Evolutionary conservation across 371 early-diverging fungal genomes (phyloP).

Genomic region (Apophysomyces elegans): DNA sequence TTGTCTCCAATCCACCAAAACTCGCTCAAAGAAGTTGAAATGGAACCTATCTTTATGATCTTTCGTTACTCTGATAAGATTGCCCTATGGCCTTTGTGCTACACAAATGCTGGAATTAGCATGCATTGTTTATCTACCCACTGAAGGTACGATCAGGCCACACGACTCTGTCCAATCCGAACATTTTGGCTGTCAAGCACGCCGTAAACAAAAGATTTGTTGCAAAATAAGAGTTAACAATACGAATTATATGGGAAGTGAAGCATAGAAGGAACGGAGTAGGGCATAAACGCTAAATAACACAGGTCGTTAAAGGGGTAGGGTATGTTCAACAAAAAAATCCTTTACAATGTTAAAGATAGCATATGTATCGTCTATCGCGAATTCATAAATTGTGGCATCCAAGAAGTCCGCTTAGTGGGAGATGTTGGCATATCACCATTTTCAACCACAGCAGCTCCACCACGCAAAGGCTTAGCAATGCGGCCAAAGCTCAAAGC

Average conservation of each 20-base stretch:
- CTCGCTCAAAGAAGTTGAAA: too few species aligned
- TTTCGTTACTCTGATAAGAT: too few species aligned
- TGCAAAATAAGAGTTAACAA: slow-evolving; percentile 1
- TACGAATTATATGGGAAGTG: background rate
- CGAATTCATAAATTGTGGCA: slow-evolving; percentile 42
- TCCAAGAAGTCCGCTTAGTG: slow-evolving; percentile 44
- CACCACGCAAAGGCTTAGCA: slow-evolving; percentile 92
- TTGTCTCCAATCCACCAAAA: too few species aligned
- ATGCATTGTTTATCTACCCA: too few species aligned
- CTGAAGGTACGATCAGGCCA: too few species aligned
- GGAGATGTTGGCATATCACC: slow-evolving; percentile 4
- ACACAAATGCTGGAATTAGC: too few species aligned
- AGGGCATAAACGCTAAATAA: slow-evolving; percentile 5
- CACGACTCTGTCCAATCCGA: too few species aligned
- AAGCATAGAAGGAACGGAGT: background rate
- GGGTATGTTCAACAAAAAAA: slow-evolving; percentile 1
- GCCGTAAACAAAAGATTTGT: too few species aligned
- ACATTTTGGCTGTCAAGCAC: too few species aligned
- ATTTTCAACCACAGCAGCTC: slow-evolving; percentile 39
- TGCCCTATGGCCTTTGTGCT: too few species aligned
- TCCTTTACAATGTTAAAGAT: slow-evolving; percentile 1
- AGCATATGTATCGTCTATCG: slow-evolving; percentile 25
- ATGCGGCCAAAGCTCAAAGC: slow-evolving; percentile 79
- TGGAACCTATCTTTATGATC: too few species aligned
- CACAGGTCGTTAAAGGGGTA: background rate